Conservation (phyloP, 768 basidiomycete genomes). For the Amanita rubescens region DNA sequence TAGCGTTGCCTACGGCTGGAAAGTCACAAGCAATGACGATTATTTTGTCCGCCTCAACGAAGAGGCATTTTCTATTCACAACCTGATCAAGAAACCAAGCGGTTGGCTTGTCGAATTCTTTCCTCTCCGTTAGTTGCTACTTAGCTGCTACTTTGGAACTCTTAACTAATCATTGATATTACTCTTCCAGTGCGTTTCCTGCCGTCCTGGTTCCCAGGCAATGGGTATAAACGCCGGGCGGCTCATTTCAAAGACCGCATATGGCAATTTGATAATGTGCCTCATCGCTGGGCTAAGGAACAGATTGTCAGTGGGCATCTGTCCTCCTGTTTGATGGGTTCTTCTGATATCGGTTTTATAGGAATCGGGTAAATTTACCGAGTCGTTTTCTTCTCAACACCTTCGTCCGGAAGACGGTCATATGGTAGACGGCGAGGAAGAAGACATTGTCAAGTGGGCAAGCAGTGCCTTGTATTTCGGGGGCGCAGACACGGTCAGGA, state of each 20-base stretch:
- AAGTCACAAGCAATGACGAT: too few species aligned
- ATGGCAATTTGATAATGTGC: slow-evolving; percentile 15
- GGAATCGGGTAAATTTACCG: neutral
- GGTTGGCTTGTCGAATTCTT: slow-evolving; percentile 34
- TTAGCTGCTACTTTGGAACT: too few species aligned
- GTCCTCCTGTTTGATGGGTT: too few species aligned
- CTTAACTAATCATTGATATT: neutral
- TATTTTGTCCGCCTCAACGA: slow-evolving; percentile 25
- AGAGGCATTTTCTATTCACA: slow-evolving; percentile 20
- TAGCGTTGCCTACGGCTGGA: slow-evolving; percentile 34
- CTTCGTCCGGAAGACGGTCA: slow-evolving; percentile 15
- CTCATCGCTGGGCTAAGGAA: slow-evolving; percentile 25
- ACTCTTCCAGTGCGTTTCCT: slow-evolving; percentile 28
- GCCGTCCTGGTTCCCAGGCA: slow-evolving; percentile 37
- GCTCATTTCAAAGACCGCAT: slow-evolving; percentile 12
- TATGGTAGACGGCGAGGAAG: slow-evolving; percentile 15
- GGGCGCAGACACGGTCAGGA: slow-evolving; percentile 32
- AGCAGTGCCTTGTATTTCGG: slow-evolving; percentile 24
- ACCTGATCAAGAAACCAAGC: slow-evolving; percentile 21
- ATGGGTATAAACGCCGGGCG: slow-evolving; percentile 29
- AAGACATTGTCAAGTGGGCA: slow-evolving; percentile 23
- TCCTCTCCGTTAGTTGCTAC: slow-evolving; percentile 24
- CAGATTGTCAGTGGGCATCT: slow-evolving; percentile 19
- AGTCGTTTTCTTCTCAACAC: slow-evolving; percentile 6
- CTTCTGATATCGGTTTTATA: neutral